Conservation (phyloP, 1,284 basidiomycete species). For the Trametes sp. region DNA sequence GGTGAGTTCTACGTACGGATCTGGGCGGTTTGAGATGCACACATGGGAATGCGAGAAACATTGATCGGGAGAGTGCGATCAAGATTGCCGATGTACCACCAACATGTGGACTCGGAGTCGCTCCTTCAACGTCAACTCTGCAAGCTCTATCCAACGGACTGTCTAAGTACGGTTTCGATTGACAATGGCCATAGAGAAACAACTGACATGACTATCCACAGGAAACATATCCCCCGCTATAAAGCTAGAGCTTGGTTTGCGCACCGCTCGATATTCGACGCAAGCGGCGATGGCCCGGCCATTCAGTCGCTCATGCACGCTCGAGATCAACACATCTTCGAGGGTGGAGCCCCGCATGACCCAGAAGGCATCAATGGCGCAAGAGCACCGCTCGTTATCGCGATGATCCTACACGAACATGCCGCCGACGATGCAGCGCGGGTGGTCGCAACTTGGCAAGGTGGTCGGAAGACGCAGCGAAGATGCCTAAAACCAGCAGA, state of each 20-base stretch:
- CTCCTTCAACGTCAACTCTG: too few relatives aligned
- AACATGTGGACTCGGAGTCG: not conserved
- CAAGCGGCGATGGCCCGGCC: not conserved
- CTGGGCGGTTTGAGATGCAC: not conserved
- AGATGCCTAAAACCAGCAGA: conserved; percentile 7
- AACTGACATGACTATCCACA: too few relatives aligned
- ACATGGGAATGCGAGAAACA: not conserved
- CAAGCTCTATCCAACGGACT: too few relatives aligned
- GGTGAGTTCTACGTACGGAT: too few relatives aligned
- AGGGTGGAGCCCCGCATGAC: not conserved
- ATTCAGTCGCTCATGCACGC: not conserved
- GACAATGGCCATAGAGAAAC: too few relatives aligned
- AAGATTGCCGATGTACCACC: conserved; percentile 1
- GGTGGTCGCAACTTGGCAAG: too few relatives aligned
- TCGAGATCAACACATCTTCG: not conserved
- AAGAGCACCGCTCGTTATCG: conserved; percentile 11
- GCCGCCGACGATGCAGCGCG: too few relatives aligned
- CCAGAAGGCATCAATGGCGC: conserved; percentile 17
- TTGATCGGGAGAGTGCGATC: not conserved
- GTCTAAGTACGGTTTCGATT: too few relatives aligned
- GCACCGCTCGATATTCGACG: too few relatives aligned
- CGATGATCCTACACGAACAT: not conserved
- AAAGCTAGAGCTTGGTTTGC: too few relatives aligned
- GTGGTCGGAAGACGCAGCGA: conserved; percentile 4
- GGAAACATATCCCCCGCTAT: too few relatives aligned